Conservation (phyloP, 2,329 filamentous ascomycete genomes). For the Colletotrichum sublineola region DNA sequence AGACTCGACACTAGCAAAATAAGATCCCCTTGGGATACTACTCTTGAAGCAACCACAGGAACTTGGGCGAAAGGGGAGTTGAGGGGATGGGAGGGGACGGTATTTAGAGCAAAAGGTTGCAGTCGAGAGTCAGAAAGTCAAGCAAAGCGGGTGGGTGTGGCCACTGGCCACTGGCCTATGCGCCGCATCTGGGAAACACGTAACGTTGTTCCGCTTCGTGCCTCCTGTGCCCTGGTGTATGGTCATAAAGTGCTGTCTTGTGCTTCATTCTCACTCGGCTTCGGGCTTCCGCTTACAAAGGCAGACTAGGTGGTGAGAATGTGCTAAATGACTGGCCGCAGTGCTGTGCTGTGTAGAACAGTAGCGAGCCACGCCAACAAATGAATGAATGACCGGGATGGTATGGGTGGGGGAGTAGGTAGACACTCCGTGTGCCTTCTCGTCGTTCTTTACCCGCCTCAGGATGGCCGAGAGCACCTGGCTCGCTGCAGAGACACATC, state of each 20-base stretch:
- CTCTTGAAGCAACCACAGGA: background rate
- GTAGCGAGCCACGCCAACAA: slow-evolving; percentile 6
- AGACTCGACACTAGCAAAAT: slow-evolving; percentile 9
- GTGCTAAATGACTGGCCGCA: slow-evolving; percentile 28
- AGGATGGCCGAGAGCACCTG: slow-evolving; percentile 10
- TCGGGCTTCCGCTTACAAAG: slow-evolving; percentile 28
- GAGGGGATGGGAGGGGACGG: background rate
- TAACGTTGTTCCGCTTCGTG: slow-evolving; percentile 29
- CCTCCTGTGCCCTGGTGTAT: slow-evolving; percentile 6
- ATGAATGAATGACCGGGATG: background rate
- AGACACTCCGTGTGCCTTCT: background rate
- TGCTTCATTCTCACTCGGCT: slow-evolving; percentile 25
- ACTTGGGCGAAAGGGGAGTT: background rate
- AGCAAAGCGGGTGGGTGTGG: slow-evolving; percentile 1
- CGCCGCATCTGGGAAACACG: slow-evolving; percentile 38
- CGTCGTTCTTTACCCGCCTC: background rate
- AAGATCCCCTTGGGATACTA: background rate
- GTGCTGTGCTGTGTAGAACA: background rate
- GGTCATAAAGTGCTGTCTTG: background rate
- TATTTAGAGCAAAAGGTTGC: slow-evolving; percentile 37
- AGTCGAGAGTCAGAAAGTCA: slow-evolving; percentile 3
- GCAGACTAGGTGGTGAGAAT: background rate
- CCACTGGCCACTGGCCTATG: slow-evolving; percentile 38
- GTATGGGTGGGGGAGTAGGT: background rate
- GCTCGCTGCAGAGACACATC: slow-evolving; percentile 10